Percentiles rank a stretch among this genome's conserved stretches.
Evolutionary conservation across 129 eudicot genomes (phyloP).

Genomic region (Helianthus tuberosus): DNA sequence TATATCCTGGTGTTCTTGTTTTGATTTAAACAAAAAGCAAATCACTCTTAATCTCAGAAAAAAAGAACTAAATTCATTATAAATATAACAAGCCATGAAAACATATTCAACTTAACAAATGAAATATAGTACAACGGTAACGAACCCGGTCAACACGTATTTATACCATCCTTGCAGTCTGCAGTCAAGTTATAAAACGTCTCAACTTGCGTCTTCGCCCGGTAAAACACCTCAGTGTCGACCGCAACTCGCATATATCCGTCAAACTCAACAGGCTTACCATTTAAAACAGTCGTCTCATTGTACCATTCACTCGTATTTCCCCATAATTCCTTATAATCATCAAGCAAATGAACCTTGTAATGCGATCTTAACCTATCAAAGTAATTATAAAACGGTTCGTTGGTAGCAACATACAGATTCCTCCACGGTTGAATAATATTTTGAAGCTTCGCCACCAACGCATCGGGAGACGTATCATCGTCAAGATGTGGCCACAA

Average conservation of each 20-base stretch:
- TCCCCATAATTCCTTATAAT: slow-evolving; percentile 81
- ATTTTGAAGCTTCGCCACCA: slow-evolving; percentile 67
- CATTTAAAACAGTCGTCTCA: slow-evolving; percentile 72
- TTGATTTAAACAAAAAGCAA: background rate
- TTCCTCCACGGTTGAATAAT: slow-evolving; percentile 82
- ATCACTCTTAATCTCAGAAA: slow-evolving; percentile 11
- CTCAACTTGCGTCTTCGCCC: slow-evolving; percentile 91
- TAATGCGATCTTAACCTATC: slow-evolving; percentile 93
- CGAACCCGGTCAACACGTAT: slow-evolving; percentile 65
- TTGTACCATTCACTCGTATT: slow-evolving; percentile 97
- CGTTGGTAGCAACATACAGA: slow-evolving; percentile 90
- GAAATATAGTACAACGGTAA: slow-evolving; percentile 7
- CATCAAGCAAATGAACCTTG: slow-evolving; percentile 92
- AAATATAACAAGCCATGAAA: slow-evolving; percentile 7
- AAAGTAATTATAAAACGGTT: slow-evolving; percentile 87
- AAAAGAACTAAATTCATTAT: background rate
- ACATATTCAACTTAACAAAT: background rate
- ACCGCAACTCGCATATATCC: slow-evolving; percentile 95
- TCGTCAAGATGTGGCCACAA: slow-evolving; percentile 90
- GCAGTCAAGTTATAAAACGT: slow-evolving; percentile 85
- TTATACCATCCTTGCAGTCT: slow-evolving; percentile 96
- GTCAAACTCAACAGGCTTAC: slow-evolving; percentile 79
- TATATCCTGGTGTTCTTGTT: too few species aligned
- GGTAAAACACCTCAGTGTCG: slow-evolving; percentile 87
- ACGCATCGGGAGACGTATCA: slow-evolving; percentile 88